phyloP scores from a whole-genome alignment of 1,284 basidiomycete genomes.

The Sphaerobolus stellatus region DNA sequence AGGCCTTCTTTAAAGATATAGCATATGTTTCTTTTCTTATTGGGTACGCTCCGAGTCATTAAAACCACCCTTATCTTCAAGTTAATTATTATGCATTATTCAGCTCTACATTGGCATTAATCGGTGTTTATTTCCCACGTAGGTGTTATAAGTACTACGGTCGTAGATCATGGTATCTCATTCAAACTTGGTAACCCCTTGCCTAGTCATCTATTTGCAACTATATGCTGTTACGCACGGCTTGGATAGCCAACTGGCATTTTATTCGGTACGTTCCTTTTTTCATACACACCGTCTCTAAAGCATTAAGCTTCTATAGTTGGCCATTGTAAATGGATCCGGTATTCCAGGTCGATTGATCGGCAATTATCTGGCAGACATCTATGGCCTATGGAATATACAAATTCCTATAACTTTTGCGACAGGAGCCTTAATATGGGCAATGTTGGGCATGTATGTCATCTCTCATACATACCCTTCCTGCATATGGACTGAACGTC shows the following conservation, averaged over 20 bases:
- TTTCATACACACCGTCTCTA: not conserved
- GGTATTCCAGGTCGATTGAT: not conserved
- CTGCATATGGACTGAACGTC: not conserved
- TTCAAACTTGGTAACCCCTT: too few relatives aligned
- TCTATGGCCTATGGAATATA: conserved; percentile 6
- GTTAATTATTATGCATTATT: not conserved
- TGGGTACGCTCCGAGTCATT: not conserved
- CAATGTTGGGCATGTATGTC: conserved; percentile 2
- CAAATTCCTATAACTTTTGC: not conserved
- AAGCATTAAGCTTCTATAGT: not conserved
- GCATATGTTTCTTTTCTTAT: not conserved
- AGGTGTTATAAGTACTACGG: too few relatives aligned
- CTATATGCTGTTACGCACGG: conserved; percentile 2
- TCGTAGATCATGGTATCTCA: too few relatives aligned
- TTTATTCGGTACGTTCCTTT: conserved; percentile 6
- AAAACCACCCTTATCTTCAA: not conserved
- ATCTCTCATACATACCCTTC: not conserved
- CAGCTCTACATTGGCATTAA: not conserved
- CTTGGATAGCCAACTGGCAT: not conserved
- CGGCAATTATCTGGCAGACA: not conserved
- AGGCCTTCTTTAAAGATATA: not conserved
- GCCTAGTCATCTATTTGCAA: conserved; percentile 11
- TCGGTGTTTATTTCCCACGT: not conserved
- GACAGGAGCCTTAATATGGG: not conserved
- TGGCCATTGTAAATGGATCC: not conserved